These are phyloP conservation scores for Adansonia digitata DNA, from an alignment of 345 rosid genomes.

Conservation along the genomic window DNA sequence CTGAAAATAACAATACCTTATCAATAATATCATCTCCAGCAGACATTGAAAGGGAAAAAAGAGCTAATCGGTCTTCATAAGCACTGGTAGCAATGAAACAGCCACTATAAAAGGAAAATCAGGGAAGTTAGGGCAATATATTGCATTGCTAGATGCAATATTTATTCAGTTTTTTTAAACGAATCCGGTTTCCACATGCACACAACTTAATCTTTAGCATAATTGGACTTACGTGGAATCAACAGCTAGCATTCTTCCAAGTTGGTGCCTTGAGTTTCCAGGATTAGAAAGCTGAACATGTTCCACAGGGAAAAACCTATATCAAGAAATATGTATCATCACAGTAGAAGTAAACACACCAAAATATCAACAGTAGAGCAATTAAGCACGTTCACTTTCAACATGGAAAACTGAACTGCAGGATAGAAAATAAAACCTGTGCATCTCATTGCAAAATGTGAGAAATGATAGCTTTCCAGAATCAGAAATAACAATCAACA, in stretches of 20 bases:
- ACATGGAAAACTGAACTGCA: slow-evolving; percentile 11
- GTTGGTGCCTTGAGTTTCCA: slow-evolving; percentile 75
- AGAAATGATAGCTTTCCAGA: slow-evolving; percentile 98
- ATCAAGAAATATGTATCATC: slow-evolving; percentile 21
- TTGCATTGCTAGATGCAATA: not conserved
- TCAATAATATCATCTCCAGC: slow-evolving; percentile 58
- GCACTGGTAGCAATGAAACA: slow-evolving; percentile 74
- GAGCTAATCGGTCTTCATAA: slow-evolving; percentile 72
- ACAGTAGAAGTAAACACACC: slow-evolving; percentile 9
- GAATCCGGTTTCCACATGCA: not conserved
- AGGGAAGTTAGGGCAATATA: slow-evolving; percentile 5
- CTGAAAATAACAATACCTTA: slow-evolving; percentile 42
- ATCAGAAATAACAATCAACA: slow-evolving; percentile 82
- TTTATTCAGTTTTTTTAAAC: not conserved
- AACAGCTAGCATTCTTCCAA: slow-evolving; percentile 82
- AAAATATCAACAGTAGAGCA: slow-evolving; percentile 7
- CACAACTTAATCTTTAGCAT: not conserved
- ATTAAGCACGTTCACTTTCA: slow-evolving; percentile 5
- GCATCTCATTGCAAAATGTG: slow-evolving; percentile 89
- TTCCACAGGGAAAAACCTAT: slow-evolving; percentile 82
- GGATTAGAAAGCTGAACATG: slow-evolving; percentile 77
- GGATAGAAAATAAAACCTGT: slow-evolving; percentile 52
- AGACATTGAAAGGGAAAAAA: slow-evolving; percentile 70
- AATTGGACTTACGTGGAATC: slow-evolving; percentile 63
- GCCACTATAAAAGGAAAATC: slow-evolving; percentile 51